Evolutionary conservation across 306 rosid genomes (phyloP), one percentile per base, ranked within the genome.

Genomic region (Sicyos edulis): DNA sequence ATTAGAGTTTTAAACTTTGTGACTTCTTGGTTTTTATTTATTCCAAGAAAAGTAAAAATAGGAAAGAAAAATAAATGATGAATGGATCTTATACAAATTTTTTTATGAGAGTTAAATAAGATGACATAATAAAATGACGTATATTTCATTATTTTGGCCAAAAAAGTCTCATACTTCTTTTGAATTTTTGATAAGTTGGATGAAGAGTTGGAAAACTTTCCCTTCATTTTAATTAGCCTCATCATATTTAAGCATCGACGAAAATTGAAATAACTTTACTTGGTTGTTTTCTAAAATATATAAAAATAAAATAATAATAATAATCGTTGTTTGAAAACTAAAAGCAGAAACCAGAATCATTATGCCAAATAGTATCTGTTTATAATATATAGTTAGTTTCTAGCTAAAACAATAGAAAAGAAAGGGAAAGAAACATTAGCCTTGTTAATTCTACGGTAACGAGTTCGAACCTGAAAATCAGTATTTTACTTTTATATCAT

Each of bases 41-140:
- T 16, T 26, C 21, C 7, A 61, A 61, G 47, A 61, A 61, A 61
- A 32, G 67, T 26, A 15, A 7, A 29, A 20, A 61, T 14, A 59
- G 64, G 22, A 12, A 58, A 16, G 32, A 26, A 26, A 26, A 40
- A 53, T 0, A 19, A 8, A 19, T 4, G 16, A 32, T 15, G 22
- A 57, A 57, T 57, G 64, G 40, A 58, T 13, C 2, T 2, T 34
- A 34, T 4, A 56, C 14, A 9, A 8, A 56, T 20, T 8, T 9
- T 9, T 21, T 29, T 19, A 56, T 1, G 34, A 11, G 8, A 21
- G 12, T 24, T 62, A 16, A 49, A 62, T 12, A 34, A 34, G 15
- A 62, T 62, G 69, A 62, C 24, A 37, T 62, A 34, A 62, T n/a
- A 22, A n/a, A 0, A 62, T 61, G 47, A 61, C 9, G 24, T 62